phyloP scores from a whole-genome alignment of 179 eudicot species.

The Beta lomatogona region DNA sequence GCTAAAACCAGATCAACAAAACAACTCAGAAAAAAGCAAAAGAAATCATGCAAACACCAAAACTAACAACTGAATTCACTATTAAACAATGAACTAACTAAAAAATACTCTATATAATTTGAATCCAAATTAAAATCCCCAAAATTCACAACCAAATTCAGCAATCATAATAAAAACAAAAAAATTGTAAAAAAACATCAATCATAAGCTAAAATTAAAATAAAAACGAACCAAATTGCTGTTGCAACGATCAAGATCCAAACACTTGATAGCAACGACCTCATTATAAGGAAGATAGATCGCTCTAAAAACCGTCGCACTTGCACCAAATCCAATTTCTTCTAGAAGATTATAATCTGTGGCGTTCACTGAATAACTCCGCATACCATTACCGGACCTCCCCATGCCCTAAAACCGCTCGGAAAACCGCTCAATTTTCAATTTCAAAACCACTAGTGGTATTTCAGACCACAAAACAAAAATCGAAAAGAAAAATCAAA shows the following conservation, averaged over 20 bases:
- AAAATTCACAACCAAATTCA: not conserved
- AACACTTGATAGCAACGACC: conserved; percentile 74
- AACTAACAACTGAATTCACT: not conserved
- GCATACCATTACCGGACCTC: conserved; percentile 35
- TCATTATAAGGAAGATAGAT: conserved; percentile 72
- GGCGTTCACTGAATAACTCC: conserved; percentile 47
- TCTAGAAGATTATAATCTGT: conserved; percentile 68
- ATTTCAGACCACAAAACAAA: not conserved
- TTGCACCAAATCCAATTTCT: conserved; percentile 76
- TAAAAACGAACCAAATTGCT: conserved; percentile 60
- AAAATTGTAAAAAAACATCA: not conserved
- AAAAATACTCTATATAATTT: too few relatives aligned
- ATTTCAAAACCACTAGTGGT: not conserved
- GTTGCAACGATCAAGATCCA: conserved; percentile 91
- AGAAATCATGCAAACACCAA: conserved; percentile 4
- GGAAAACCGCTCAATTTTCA: conserved; percentile 12
- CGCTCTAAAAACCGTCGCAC: conserved; percentile 76
- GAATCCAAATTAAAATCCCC: not conserved
- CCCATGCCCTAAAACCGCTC: conserved; percentile 36
- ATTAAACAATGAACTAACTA: not conserved
- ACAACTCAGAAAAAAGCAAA: not conserved
- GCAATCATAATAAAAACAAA: not conserved
- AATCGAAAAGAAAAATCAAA: not conserved
- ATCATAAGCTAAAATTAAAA: not conserved
- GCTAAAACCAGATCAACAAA: not conserved